Percentiles rank a stretch among this genome's conserved stretches.
These are phyloP conservation scores for Geosmithia putterillii DNA, from an alignment of 2,329 filamentous ascomycete genomes.

Conservation along the genomic window DNA sequence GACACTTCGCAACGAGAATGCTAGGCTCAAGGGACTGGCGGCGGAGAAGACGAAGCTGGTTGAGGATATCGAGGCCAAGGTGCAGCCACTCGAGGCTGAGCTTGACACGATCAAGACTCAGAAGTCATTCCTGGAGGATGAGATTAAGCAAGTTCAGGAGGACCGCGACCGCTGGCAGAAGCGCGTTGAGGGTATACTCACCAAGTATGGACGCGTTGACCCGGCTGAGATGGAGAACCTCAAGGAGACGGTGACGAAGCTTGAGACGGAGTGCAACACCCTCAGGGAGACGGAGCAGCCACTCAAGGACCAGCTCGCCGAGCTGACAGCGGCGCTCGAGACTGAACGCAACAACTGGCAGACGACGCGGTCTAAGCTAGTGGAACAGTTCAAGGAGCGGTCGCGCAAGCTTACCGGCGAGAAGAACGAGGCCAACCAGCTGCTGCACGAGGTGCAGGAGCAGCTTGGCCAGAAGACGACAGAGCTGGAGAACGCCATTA, in stretches of 20 bases:
- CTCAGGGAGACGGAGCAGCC: constrained; percentile 36
- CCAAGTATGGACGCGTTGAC: constrained; percentile 91
- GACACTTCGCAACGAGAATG: constrained; percentile 76
- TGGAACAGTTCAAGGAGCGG: constrained; percentile 52
- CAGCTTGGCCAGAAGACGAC: constrained; percentile 32
- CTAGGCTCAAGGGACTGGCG: constrained; percentile 65
- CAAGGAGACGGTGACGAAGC: constrained; percentile 59
- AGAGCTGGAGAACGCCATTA: constrained; percentile 42
- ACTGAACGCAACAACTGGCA: constrained; percentile 43
- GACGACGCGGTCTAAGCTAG: constrained; percentile 36
- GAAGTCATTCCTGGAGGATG: constrained; percentile 69
- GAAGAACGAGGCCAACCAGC: constrained; percentile 36
- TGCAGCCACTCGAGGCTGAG: constrained; percentile 71
- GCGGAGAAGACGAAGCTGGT: constrained; percentile 63
- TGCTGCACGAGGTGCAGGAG: constrained; percentile 39
- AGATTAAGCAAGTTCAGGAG: constrained; percentile 78
- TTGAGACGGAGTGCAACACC: constrained; percentile 53
- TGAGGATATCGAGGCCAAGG: constrained; percentile 58
- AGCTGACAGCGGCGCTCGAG: constrained; percentile 38
- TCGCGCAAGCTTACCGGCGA: constrained; percentile 41
- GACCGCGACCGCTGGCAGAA: constrained; percentile 94
- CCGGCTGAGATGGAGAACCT: constrained; percentile 85
- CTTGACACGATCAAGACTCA: constrained; percentile 76
- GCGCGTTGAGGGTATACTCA: constrained; percentile 87
- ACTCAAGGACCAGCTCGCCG: constrained; percentile 39